Evolutionary conservation across 495 filamentous ascomycete genomes (phyloP), one percentile per base, ranked within the genome.

Genomic region (Talaromyces thailandensis): DNA sequence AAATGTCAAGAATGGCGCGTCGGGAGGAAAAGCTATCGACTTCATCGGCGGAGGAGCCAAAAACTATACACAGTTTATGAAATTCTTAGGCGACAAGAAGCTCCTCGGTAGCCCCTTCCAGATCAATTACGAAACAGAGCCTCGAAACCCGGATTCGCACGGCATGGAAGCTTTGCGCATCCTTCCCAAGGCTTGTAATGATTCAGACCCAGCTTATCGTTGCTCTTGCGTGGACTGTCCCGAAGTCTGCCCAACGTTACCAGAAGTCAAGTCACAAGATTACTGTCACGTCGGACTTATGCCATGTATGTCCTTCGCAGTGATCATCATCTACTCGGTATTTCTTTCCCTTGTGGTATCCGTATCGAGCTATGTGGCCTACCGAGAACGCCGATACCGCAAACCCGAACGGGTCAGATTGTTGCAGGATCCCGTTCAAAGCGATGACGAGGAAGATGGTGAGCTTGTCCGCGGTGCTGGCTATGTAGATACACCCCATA

Each of bases 11-110:
- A 96, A 97, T 68, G 94, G 93, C 16, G 88, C 91, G 2, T 93
- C 95, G 3, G 95, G 95, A 64, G 86, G 88, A 23, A 89, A 87
- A 66, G 93, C 93, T 11, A 98, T 98, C 81, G 88, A 91, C 63
- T 86, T 98, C 65, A 96, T 98, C 64, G 95, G 94, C 8, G 95
- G 94, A 11, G 92, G 92, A 26, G 95, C 94, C 21, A 96, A 94
- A 77, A 87, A 96, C 69, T 96, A 92, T 73, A 80, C 82, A 0
- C 80, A 86, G 29, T 90, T 98, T 67, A 70, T 98, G 62, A 90
- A 88, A 65, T 98, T 96, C 69, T 74, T 98, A n/a, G 94, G 94
- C 11, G 85, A 95, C 65, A 89, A 95, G 79, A 93, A 92, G 69
- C 80, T 93, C 16, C 68, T 85, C 16, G 95, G 94, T 7, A 96